Evolutionary conservation across 345 rosid genomes (phyloP), one percentile per base, ranked within the genome.

Genomic region (Eucalyptus pauciflora): DNA sequence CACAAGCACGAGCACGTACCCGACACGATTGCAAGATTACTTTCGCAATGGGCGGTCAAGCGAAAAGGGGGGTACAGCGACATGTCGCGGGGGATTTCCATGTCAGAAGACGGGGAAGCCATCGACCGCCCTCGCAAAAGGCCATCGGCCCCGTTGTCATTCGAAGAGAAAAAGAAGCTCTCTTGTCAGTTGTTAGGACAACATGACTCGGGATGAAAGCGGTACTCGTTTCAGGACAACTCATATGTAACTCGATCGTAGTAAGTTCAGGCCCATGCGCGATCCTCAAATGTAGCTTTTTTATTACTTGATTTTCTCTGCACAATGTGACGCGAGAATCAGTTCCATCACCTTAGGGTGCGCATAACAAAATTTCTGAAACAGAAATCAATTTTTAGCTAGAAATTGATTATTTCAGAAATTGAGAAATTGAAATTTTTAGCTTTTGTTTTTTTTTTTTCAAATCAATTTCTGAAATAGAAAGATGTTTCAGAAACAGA

Each of bases 211-310:
- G 76, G 10, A n/a, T 13, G 20, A 14, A 29, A n/a, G n/a, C 33
- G 18, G 17, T 7, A 29, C 37, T n/a, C 1, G 5, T n/a, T 14
- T 7, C 10, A 7, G 41, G 76, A n/a, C 18, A 0, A 64, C 10
- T 7, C 33, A n/a, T 64, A 10, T n/a, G 8, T 29, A n/a, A 33
- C 76, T 64, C 76, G 4, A n/a, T 62, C 31, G 12, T 1, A 5
- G 7, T 29, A 62, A 56, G 13, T 56, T 56, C 4, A 56, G 29
- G 29, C 3, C 29, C 16, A 27, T 14, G 17, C 76, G 10, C 76
- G 12, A n/a, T n/a, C 37, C 16, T 64, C 37, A 1, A n/a, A n/a
- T 64, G 17, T 64, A 0, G 37, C 9, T 13, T 7, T 64, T 7
- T 15, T 7, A 14, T 3, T 29, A 64, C 17, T 64, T 64, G 71